Base-by-base conservation (phyloP, 257 asterid species). In the Solanum gracilifrons region DNA sequence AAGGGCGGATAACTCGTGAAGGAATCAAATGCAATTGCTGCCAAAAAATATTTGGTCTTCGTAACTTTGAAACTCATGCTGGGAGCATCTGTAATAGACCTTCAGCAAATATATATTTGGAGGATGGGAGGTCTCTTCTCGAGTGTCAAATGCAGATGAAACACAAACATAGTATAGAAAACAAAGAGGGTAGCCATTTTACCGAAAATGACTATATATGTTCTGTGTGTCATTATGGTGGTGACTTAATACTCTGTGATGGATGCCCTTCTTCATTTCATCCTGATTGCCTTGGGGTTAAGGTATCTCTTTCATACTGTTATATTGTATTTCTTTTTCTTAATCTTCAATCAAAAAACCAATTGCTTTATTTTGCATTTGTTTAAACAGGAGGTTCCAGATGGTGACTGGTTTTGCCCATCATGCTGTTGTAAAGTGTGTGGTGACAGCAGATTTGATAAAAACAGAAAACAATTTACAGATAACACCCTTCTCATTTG, bases 361-460 rank as follows among this genome's bases (percentile, higher is more conserved):
- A 43, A 79, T 79, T 82, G 36, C 25, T 73, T 73, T 46, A 48
- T 82, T 48, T 80, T 82, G 41, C 60, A 82, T 10, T 82, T 87
- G 31, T 33, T 88, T 92, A 39, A 82, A 68, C 93, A 97, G 99
- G 95, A 89, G 62, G 89, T 97, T 46, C 99, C 99, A 9, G 95
- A 92, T 25, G 99, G 99, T 84, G 95, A 94, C 86, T 97, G 99
- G 99, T 97, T 96, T 92, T 97, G 99, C 92, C 98, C 96, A 12
- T 92, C 98, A 13, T 97, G 99, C 93, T 92, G 98, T 91, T 97
- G 99, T 88, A 89, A 92, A 89, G 92, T 93, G 88, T 97, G 99
- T 93, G 92, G 90, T 86, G 86, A 86, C 84, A 86, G 90, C 46
- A 86, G 89, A 73, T 86, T 90, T 35, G 91, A 46, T 87, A 72